Evolutionary conservation across 192 early-diverging fungal species (phyloP), one percentile per base, ranked within the genome.

Genomic region (Coemansia reversa): DNA sequence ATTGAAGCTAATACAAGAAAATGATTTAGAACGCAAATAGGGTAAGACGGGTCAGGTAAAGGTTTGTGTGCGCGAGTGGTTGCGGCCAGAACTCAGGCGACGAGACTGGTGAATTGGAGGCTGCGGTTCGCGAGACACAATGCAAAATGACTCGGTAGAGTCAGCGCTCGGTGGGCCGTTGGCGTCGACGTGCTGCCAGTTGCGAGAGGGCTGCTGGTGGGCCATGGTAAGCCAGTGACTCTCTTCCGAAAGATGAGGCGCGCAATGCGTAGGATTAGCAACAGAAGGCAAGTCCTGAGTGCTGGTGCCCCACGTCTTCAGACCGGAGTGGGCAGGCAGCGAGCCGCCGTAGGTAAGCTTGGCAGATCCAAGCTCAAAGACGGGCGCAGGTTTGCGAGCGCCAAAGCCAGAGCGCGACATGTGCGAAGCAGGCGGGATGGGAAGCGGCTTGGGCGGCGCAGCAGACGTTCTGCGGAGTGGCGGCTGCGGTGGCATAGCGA

Each of bases 351-450:
- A 63, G 3, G 70, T 79, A 14, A 79, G 64, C 33, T 73, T 73
- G 20, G 76, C 76, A 28, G 76, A 79, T 0, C 76, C 76, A 32
- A 79, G 47, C 63, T 79, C 76, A 63, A 79, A 79, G 25, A 69
- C 57, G 0, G 76, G 76, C 47, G 70, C 70, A 3, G 70, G 76
- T 51, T 72, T 78, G 33, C 75, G 69, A 23, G 57, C 20, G 23
- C 66, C 27, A 16, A 30, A 20, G n/a, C 52, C 24, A 19, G 61
- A 35, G n/a, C 64, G 57, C 25, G 62, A 29, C 25, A 29, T 25
- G 1, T 69, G 68, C 7, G 61, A 53, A 18, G 32, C 25, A 12
- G 66, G 69, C 19, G 70, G 70, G 16, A 72, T 50, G 12, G 75
- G 75, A 50, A 78, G 55, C 16, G 69, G 75, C 45, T 71, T 65